These are phyloP conservation scores for Inonotus obliquus DNA, from an alignment of 1,284 basidiomycete genomes.

Conservation along the genomic window DNA sequence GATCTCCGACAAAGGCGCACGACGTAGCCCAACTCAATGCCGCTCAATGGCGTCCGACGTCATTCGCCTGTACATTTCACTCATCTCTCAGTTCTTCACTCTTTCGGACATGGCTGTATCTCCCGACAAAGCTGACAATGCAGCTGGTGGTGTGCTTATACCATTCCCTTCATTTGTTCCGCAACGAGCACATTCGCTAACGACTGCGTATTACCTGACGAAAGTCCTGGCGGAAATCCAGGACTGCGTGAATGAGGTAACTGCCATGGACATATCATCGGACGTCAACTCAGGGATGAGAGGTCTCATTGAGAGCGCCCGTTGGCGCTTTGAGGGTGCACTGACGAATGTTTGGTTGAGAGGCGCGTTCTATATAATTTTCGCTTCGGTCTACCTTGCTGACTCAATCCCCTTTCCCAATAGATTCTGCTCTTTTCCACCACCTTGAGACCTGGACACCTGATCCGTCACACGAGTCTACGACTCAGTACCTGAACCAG, in stretches of 20 bases:
- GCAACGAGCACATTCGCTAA: conserved; percentile 72
- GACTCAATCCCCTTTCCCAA: background rate
- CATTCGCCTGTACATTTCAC: conserved; percentile 81
- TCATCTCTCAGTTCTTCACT: conserved; percentile 87
- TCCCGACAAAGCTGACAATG: conserved; percentile 32
- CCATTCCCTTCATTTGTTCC: conserved; percentile 65
- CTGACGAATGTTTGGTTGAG: conserved; percentile 79
- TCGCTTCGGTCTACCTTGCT: conserved; percentile 2
- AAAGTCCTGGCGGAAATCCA: conserved; percentile 80
- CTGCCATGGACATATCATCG: conserved; percentile 73
- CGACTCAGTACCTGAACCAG: conserved; percentile 56
- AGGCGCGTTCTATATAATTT: conserved; percentile 43
- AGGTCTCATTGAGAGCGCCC: conserved; percentile 73
- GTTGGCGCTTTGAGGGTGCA: conserved; percentile 87
- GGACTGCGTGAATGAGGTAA: conserved; percentile 82
- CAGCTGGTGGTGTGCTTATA: conserved; percentile 25
- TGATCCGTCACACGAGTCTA: conserved; percentile 31
- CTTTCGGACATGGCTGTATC: conserved; percentile 74
- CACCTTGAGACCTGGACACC: conserved; percentile 84
- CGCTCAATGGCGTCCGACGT: conserved; percentile 90
- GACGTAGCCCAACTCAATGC: conserved; percentile 80
- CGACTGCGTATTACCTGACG: conserved; percentile 77
- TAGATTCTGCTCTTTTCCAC: conserved; percentile 85
- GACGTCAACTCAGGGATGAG: conserved; percentile 69
- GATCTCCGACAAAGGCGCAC: conserved; percentile 27